Evolutionary conservation across 176 grass and related monocot genomes (phyloP).

Genomic region (Rhynchospora tenuis): DNA sequence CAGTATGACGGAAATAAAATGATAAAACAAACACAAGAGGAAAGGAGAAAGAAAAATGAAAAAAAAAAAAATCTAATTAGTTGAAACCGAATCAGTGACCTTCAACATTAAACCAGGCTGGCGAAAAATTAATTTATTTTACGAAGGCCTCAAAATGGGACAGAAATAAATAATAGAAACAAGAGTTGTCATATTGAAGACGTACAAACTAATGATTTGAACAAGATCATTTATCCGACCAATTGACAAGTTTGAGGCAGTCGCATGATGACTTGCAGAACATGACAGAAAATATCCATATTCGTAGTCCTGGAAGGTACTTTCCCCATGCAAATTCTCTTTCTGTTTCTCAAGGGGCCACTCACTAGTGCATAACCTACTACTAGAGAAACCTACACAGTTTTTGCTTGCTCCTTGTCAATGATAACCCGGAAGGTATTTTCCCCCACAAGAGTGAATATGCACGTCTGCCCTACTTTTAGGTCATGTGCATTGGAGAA

Average conservation of each 20-base stretch:
- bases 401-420: slow-evolving; percentile 13
- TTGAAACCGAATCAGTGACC: not conserved
- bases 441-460: slow-evolving; percentile 19
- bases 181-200: not conserved
- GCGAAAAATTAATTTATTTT: not conserved
- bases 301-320: not conserved
- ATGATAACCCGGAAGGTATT: slow-evolving; percentile 19
- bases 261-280: not conserved
- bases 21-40: not conserved
- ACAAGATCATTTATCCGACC: not conserved
- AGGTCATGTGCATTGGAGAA: slow-evolving; percentile 18
- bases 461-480: slow-evolving; percentile 28
- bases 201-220: not conserved
- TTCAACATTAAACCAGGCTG: not conserved
- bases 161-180: not conserved
- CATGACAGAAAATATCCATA: not conserved
- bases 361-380: not conserved
- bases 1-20: not conserved
- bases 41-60: not conserved
- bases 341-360: not conserved
- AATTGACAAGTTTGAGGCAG: not conserved
- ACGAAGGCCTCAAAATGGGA: not conserved
- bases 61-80: not conserved
- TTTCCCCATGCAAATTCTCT: not conserved
- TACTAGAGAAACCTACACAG: not conserved